Evolutionary conservation across 148 eudicot species (phyloP), one percentile per base, ranked within the genome.

Genomic region (Chenopodium suecicum): DNA sequence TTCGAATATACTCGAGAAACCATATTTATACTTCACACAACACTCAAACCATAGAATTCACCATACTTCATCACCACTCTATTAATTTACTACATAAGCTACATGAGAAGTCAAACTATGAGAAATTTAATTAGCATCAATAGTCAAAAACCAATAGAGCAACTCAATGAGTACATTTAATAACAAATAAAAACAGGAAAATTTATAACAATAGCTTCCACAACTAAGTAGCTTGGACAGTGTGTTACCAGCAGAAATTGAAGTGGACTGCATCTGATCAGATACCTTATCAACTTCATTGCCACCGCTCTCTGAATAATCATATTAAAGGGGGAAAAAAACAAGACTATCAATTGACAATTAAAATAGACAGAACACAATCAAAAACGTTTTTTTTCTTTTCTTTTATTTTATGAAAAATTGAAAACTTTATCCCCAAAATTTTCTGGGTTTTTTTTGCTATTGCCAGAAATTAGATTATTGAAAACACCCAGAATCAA

Each of bases 261-360:
- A 90, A 74, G 95, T 86, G 66, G 91, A 89, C 47, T 90, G 92
- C 27, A 95, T 89, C 79, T 95, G 94, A 72, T 93, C 91, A 23
- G 98, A 88, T 19, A 91, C 92, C 70, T 84, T 80, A 82, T 93
- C 94, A 83, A 89, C 93, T 31, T 89, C 97, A 54, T 85, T 85
- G 27, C 72, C 84, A 80, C 86, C 80, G 13, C 81, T 86, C 63
- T 86, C 92, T 88, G 85, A 46, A 62, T 48, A 76, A 50, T 70
- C 37, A 5, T 4, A 65, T 5, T 47, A 47, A 62, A 41, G 5
- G 41, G 41, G 44, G 7, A 0, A 1, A 67, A 69, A 34, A 10
- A 31, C 29, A 27, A 44, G 25, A 32, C 11, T 14, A 56, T 56
- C 4, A 14, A 56, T 56, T 56, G 20, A 50, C 3, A 50, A 17